A percentile compares a stretch with the other conserved stretches of the same genome.
phyloP scores from a whole-genome alignment of 495 filamentous ascomycete genomes.

The Haplographium delicatum region DNA sequence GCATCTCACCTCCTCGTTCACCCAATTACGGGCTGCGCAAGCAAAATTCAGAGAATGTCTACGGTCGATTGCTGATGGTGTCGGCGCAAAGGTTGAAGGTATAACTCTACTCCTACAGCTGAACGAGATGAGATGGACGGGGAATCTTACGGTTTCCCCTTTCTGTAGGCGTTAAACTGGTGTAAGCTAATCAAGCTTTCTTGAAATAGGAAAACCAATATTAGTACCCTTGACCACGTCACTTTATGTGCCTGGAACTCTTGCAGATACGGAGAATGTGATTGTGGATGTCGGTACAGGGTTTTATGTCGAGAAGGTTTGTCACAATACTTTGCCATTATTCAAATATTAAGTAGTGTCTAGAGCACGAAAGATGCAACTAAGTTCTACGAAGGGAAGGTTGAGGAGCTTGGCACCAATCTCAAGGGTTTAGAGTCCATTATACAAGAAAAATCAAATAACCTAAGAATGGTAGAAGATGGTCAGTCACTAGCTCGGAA shows the following conservation, averaged over 20 bases:
- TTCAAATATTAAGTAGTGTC: not conserved
- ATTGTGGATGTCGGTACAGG: constrained; percentile 95
- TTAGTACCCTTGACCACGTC: constrained; percentile 89
- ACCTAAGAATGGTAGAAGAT: constrained; percentile 83
- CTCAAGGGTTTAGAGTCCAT: constrained; percentile 83
- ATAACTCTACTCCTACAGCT: too few relatives aligned
- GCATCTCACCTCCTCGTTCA: constrained; percentile 83
- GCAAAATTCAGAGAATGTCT: constrained; percentile 89
- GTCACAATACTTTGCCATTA: not conserved
- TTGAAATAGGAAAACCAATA: constrained; percentile 55
- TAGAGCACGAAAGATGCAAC: constrained; percentile 66
- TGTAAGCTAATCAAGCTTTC: not conserved
- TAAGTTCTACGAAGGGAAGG: constrained; percentile 80
- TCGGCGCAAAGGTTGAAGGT: constrained; percentile 22
- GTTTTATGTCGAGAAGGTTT: constrained; percentile 91
- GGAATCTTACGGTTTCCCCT: too few relatives aligned
- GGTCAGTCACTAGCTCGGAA: constrained; percentile 40
- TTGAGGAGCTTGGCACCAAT: constrained; percentile 72
- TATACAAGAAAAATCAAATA: constrained; percentile 76
- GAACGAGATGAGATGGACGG: too few relatives aligned
- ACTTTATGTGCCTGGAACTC: constrained; percentile 81
- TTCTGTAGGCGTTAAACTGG: too few relatives aligned
- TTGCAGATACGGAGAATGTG: constrained; percentile 73
- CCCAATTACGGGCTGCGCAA: constrained; percentile 83
- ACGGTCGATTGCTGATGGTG: constrained; percentile 23